A percentile compares a stretch with the other conserved stretches of the same genome.
These are phyloP conservation scores for Yamadazyma triangularis DNA, from an alignment of 1,139 yeast species.

Conservation along the genomic window DNA sequence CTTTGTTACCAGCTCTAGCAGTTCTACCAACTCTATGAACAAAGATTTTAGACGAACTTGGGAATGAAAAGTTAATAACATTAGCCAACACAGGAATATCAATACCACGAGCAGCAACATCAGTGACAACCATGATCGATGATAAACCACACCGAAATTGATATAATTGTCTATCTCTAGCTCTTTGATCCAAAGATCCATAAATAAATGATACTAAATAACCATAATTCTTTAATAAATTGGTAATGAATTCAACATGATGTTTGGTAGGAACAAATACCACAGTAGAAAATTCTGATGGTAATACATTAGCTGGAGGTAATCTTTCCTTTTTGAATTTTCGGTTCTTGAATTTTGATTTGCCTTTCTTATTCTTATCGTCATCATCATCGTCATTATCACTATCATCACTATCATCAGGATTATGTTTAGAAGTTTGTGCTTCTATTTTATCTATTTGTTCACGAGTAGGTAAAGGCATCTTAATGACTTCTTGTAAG, in stretches of 20 bases:
- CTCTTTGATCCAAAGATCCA: constrained; percentile 93
- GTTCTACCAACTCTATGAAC: constrained; percentile 98
- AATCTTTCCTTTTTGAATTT: constrained; percentile 54
- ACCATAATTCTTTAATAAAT: constrained; percentile 68
- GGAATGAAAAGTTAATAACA: constrained; percentile 85
- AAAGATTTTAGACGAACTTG: constrained; percentile 89
- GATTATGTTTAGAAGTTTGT: constrained; percentile 40
- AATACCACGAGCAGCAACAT: constrained; percentile 99
- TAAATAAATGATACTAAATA: constrained; percentile 86
- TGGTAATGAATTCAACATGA: constrained; percentile 88
- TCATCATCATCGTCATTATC: constrained; percentile 34
- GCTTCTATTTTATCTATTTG: constrained; percentile 50
- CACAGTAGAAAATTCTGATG: constrained; percentile 82
- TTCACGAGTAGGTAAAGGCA: constrained; percentile 74
- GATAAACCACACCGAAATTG: constrained; percentile 84
- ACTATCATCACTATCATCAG: constrained; percentile 49
- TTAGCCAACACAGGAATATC: constrained; percentile 96
- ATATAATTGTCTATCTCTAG: constrained; percentile 84
- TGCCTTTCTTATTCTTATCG: constrained; percentile 20
- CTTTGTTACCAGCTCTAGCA: constrained; percentile 97
- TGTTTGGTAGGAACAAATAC: constrained; percentile 96
- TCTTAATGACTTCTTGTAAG: constrained; percentile 77
- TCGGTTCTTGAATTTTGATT: constrained; percentile 28
- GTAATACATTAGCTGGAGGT: constrained; percentile 78
- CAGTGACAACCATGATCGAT: constrained; percentile 86